Base-by-base conservation (phyloP, 2,329 filamentous ascomycete genomes). In the Fusarium avenaceum region DNA sequence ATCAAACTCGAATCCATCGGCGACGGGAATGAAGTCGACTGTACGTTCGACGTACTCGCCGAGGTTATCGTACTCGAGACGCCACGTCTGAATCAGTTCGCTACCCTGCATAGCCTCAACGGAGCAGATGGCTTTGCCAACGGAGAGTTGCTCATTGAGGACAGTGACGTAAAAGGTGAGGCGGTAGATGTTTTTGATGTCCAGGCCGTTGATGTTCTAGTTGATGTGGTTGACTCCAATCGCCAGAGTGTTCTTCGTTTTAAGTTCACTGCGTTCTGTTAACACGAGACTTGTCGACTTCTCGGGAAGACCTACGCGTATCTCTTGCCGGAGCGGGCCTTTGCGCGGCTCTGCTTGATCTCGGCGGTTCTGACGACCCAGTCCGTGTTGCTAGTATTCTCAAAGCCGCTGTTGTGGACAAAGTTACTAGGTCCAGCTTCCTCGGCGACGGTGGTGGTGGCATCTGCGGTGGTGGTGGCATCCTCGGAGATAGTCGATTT, bases 141-240 rank as follows among this genome's bases (percentile, higher is more conserved):
- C 5, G 8, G 3, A 19, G 2, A 1, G 14, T 19, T 15, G 1
- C 4, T 20, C n/a, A 2, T n/a, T 11, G n/a, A 63, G 62, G 0
- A 56, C 15, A 4, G 48, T 33, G 4, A 19, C 17, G 3, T 15
- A 43, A n/a, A 53, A 32, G 0, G 20, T 15, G 2, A 63, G 35
- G 3, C 43, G 48, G 30, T 43, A 63, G 14, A 39, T 47, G 0
- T 13, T 40, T 1, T 7, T 3, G 1, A 7, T n/a, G 0, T 32
- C 5, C 8, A 61, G 22, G 4, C 4, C 56, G 5, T 26, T 43
- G 20, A 62, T 13, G 7, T 48, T 62, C 14, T 62, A 57, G 20
- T 62, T 62, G 9, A 62, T 7, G 1, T 32, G 11, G 1, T 62
- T 55, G 2, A 46, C 58, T 2, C 58, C 56, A 13, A 33, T 2